Percentiles rank a stretch among this genome's conserved stretches.
These are phyloP conservation scores for Vanrija sp. DNA, from an alignment of 1,284 basidiomycete genomes.

Conservation along the genomic window DNA sequence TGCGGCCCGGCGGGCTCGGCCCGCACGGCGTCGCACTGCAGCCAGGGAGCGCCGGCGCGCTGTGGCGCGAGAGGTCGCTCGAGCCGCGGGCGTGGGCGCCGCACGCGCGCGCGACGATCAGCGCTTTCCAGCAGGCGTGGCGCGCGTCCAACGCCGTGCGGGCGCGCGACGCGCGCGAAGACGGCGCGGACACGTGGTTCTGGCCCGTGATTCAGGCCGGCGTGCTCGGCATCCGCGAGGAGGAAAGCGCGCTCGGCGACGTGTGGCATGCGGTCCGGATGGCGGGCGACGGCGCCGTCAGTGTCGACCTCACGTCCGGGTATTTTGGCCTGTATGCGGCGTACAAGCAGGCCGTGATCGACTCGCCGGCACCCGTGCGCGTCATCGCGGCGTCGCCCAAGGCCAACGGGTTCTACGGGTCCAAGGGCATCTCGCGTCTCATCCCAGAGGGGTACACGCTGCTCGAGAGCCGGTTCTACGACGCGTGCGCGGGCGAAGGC, in stretches of 20 bases:
- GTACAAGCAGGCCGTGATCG: slow-evolving; percentile 74
- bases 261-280: slow-evolving; percentile 38
- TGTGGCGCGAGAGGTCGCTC: slow-evolving; percentile 18
- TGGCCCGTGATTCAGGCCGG: slow-evolving; percentile 82
- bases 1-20: slow-evolving; percentile 7
- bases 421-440: slow-evolving; percentile 78
- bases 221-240: slow-evolving; percentile 74
- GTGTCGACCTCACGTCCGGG: slow-evolving; percentile 76
- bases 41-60: background rate
- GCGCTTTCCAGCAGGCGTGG: slow-evolving; percentile 48
- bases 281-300: slow-evolving; percentile 11
- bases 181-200: slow-evolving; percentile 56
- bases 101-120: slow-evolving; percentile 44
- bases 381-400: slow-evolving; percentile 84
- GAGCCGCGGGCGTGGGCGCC: slow-evolving; percentile 37
- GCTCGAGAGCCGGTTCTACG: slow-evolving; percentile 79
- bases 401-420: slow-evolving; percentile 95
- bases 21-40: slow-evolving; percentile 8
- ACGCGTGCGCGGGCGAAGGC: slow-evolving; percentile 57
- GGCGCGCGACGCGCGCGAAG: slow-evolving; percentile 28
- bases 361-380: slow-evolving; percentile 58
- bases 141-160: slow-evolving; percentile 35
- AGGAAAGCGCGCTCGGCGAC: slow-evolving; percentile 61
- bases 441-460: slow-evolving; percentile 95
- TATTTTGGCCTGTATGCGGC: slow-evolving; percentile 85